A percentile compares a stretch with the other conserved stretches of the same genome.
Evolutionary conservation across 768 basidiomycete genomes (phyloP).

Genomic region (Suillus sp.): DNA sequence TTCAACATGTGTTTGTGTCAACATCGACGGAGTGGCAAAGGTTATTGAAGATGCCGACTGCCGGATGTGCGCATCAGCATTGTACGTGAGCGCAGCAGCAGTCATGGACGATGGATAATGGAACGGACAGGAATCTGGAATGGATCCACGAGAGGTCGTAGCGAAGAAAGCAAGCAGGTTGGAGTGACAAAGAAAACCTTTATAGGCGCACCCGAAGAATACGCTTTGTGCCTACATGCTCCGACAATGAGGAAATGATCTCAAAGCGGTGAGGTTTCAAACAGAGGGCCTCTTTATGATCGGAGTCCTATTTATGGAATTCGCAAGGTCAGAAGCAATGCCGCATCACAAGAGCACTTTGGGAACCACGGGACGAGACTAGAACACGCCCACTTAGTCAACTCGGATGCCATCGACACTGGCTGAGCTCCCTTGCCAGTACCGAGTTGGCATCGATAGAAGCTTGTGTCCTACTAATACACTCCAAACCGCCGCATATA

Average conservation of each 20-base stretch:
- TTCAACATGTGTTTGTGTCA: slow-evolving; percentile 17
- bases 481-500: neutral
- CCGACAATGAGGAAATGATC: slow-evolving; percentile 13
- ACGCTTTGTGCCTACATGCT: slow-evolving; percentile 12
- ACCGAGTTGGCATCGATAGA: too few species aligned
- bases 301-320: slow-evolving; percentile 7
- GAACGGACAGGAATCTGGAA: neutral
- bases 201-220: slow-evolving; percentile 10
- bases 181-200: neutral
- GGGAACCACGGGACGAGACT: too few species aligned
- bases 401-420: too few species aligned
- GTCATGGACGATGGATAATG: slow-evolving; percentile 5
- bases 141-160: neutral
- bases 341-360: slow-evolving; percentile 3
- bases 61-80: neutral
- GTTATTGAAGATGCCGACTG: slow-evolving; percentile 12
- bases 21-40: slow-evolving; percentile 24
- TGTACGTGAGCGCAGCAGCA: neutral
- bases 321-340: slow-evolving; percentile 1
- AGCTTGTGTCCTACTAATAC: too few species aligned
- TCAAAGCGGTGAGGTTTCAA: slow-evolving; percentile 10
- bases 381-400: too few species aligned
- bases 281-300: slow-evolving; percentile 1
- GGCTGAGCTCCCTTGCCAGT: too few species aligned
- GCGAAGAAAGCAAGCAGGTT: neutral